Evolutionary conservation across 140 eudicot genomes (phyloP).

Genomic region (Anethum foeniculum): DNA sequence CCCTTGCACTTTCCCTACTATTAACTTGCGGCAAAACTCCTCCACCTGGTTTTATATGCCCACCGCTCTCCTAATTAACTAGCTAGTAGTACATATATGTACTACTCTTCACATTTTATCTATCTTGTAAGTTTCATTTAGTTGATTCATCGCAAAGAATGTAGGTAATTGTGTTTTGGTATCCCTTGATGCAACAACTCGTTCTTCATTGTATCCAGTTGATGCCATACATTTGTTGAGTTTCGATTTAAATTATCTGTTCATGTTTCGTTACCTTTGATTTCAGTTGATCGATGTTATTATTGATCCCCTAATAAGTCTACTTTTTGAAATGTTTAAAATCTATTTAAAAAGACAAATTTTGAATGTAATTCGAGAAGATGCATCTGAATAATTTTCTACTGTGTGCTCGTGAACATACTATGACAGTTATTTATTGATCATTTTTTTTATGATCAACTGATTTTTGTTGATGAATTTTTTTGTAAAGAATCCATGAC

Average conservation of each 20-base stretch:
- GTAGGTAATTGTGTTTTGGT: background rate
- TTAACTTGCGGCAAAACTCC: constrained; percentile 68
- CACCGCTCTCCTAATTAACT: constrained; percentile 33
- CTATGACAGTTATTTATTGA: too few relatives aligned
- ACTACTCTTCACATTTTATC: background rate
- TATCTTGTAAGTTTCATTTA: background rate
- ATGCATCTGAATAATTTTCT: too few relatives aligned
- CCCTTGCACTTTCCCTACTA: constrained; percentile 63
- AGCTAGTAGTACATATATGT: background rate
- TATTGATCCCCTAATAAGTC: too few relatives aligned
- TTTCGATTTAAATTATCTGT: background rate
- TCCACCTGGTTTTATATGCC: constrained; percentile 90
- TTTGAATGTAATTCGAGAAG: too few relatives aligned
- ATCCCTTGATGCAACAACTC: background rate
- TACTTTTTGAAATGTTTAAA: too few relatives aligned
- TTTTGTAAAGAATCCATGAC: too few relatives aligned
- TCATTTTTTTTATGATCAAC: too few relatives aligned
- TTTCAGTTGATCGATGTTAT: background rate
- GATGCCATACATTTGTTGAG: background rate
- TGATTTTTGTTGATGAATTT: too few relatives aligned
- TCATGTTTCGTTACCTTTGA: background rate
- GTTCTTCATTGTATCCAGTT: background rate
- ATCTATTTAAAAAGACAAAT: too few relatives aligned
- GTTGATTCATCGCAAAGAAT: background rate
- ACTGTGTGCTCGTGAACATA: too few relatives aligned